Conservation (phyloP, 148 eudicot genomes). For the Spergularia marina region DNA sequence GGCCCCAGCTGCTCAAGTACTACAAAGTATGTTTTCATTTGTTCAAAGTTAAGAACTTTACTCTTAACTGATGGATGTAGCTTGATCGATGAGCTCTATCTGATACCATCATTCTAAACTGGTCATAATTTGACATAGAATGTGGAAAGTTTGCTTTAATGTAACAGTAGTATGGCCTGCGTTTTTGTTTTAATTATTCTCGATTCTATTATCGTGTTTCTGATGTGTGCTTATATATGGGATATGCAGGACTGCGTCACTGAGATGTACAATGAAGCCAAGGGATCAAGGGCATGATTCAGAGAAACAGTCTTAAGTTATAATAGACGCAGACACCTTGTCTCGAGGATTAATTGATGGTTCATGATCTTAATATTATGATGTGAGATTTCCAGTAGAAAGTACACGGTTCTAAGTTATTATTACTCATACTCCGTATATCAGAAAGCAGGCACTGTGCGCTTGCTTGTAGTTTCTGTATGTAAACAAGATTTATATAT, state of each 20-base stretch:
- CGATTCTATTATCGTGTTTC: background rate
- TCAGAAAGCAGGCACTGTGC: background rate
- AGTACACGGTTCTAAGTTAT: background rate
- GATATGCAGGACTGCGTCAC: slow-evolving; percentile 57
- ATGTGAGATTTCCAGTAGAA: background rate
- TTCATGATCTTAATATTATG: background rate
- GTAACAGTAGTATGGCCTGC: too few relatives aligned
- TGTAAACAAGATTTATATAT: slow-evolving; percentile 3
- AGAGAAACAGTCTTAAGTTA: background rate
- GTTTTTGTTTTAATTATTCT: too few relatives aligned
- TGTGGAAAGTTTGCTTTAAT: background rate
- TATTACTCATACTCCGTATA: background rate
- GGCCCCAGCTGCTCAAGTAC: slow-evolving; percentile 86
- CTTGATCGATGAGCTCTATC: background rate
- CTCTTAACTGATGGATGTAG: background rate
- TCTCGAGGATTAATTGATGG: background rate
- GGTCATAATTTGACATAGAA: background rate
- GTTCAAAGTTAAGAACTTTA: too few relatives aligned
- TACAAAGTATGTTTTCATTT: slow-evolving; percentile 57
- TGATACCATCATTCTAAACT: background rate
- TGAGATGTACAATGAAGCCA: slow-evolving; percentile 68
- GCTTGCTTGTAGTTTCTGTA: background rate
- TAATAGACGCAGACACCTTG: background rate
- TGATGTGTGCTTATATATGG: background rate
- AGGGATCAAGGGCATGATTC: slow-evolving; percentile 37